Conservation (phyloP, 805 yeast genomes). For the Lipomyces yamadae region DNA sequence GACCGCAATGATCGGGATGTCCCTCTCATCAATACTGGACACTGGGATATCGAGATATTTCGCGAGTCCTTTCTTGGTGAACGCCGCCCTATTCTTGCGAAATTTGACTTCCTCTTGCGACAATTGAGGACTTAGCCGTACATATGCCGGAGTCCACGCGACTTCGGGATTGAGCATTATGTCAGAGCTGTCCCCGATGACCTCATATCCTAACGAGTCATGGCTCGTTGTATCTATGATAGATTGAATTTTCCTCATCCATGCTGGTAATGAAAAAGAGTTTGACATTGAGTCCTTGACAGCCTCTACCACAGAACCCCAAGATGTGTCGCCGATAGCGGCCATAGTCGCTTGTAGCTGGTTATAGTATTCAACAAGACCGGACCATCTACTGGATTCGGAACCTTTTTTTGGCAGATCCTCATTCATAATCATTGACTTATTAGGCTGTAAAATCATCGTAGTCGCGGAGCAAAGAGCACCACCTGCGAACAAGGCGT, state of each 20-base stretch:
- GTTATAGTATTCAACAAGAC: neutral
- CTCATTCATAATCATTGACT: neutral
- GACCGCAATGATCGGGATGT: constrained; percentile 38
- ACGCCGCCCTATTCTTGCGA: constrained; percentile 23
- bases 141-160: constrained; percentile 32
- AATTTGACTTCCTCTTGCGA: constrained; percentile 32
- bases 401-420: neutral
- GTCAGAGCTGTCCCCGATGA: constrained; percentile 29
- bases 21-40: constrained; percentile 34
- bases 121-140: constrained; percentile 32
- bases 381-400: neutral
- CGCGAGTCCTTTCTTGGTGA: constrained; percentile 33
- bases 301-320: neutral
- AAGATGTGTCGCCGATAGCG: neutral
- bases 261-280: constrained; percentile 14
- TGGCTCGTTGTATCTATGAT: constrained; percentile 23
- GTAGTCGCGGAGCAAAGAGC: neutral
- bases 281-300: constrained; percentile 7
- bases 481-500: neutral
- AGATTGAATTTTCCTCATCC: constrained; percentile 28
- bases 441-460: neutral
- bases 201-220: constrained; percentile 32
- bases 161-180: constrained; percentile 37
- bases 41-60: constrained; percentile 31
- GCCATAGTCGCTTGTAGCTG: constrained; percentile 3